Evolutionary conservation across 176 grass and related monocot genomes (phyloP).

Genomic region (Tillandsia leiboldiana): DNA sequence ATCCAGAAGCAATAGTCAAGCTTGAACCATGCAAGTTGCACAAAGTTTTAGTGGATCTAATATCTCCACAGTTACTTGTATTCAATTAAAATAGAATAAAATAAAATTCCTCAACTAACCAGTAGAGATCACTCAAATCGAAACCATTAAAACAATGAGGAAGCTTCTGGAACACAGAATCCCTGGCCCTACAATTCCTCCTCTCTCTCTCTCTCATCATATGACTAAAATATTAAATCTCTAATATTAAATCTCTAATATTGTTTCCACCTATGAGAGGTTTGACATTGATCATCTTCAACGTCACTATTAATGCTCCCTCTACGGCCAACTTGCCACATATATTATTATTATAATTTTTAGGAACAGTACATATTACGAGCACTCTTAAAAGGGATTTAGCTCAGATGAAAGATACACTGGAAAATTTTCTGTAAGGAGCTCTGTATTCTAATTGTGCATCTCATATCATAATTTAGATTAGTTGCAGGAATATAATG

Average conservation of each 20-base stretch:
- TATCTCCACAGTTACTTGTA: not conserved
- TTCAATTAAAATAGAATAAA: not conserved
- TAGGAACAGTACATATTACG: no score
- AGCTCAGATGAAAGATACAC: no score
- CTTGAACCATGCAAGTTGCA: constrained; percentile 34
- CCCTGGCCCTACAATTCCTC: constrained; percentile 25
- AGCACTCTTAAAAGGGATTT: no score
- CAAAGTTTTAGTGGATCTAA: constrained; percentile 29
- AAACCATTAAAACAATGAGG: constrained; percentile 19
- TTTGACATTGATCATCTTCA: constrained; percentile 38
- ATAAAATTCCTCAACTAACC: constrained; percentile 17
- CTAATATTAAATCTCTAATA: not conserved
- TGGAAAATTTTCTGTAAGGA: no score
- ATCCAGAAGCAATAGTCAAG: not conserved
- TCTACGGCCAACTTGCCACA: constrained; percentile 29
- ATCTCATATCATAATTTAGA: no score
- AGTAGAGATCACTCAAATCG: constrained; percentile 11
- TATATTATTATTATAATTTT: constrained; percentile 30
- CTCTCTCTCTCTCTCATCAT: not conserved
- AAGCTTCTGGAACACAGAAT: constrained; percentile 31
- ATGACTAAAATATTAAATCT: not conserved
- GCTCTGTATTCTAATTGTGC: no score
- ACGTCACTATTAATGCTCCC: constrained; percentile 33
- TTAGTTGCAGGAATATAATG: no score
- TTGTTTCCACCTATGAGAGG: constrained; percentile 12